Percentiles rank a stretch among this genome's conserved stretches.
phyloP scores from a whole-genome alignment of 73 alveolate genomes.

The Tetrahymena thermophila region DNA sequence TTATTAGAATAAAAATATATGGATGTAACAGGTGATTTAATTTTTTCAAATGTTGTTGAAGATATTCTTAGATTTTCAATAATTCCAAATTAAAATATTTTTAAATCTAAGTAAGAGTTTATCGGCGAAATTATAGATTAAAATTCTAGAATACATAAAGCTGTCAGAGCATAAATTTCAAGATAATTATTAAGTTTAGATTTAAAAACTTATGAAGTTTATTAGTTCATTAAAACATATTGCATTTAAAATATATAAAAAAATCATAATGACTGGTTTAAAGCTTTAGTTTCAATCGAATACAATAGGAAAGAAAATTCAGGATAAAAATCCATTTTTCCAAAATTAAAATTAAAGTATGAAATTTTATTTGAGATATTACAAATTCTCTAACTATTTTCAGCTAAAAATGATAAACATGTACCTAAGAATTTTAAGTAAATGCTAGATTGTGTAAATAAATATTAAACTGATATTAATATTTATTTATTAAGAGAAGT shows the following conservation, averaged over 20 bases:
- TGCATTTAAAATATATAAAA: neutral
- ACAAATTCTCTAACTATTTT: neutral
- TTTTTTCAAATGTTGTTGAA: neutral
- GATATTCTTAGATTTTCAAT: neutral
- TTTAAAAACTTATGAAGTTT: neutral
- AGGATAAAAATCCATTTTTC: neutral
- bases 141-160: neutral
- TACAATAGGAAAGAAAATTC: neutral
- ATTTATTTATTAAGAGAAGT: neutral
- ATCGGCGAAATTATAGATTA: neutral
- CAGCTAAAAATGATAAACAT: neutral
- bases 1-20: too few species aligned
- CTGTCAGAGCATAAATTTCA: neutral
- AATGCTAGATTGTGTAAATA: neutral
- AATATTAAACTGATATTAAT: too few species aligned
- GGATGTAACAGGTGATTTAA: too few species aligned
- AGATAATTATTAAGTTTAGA: neutral
- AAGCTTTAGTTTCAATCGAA: neutral
- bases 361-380: neutral
- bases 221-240: too few species aligned
- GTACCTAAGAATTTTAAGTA: neutral
- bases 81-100: too few species aligned
- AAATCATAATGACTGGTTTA: neutral
- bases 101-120: neutral
- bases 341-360: neutral